These are phyloP conservation scores for Mortierella sp. DNA, from an alignment of 371 early-diverging fungal species.

Conservation along the genomic window DNA sequence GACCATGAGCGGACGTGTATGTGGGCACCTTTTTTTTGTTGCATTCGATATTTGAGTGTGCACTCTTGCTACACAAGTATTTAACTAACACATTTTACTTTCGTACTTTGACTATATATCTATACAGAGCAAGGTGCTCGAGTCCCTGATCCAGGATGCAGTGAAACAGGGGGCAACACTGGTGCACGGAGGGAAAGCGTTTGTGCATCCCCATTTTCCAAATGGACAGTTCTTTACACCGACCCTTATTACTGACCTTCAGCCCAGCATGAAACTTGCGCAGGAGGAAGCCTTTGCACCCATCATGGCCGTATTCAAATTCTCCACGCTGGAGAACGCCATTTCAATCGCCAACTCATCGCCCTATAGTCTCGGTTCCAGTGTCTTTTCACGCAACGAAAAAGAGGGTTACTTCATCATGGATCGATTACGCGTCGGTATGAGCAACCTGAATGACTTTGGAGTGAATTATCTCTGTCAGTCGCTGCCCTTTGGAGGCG, in stretches of 20 bases:
- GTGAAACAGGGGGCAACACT: conserved; percentile 82
- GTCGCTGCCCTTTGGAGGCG: conserved; percentile 87
- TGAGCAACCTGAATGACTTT: conserved; percentile 91
- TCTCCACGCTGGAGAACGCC: conserved; percentile 77
- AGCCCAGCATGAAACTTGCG: conserved; percentile 78
- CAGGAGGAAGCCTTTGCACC: conserved; percentile 87
- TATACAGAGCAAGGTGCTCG: conserved; percentile 23
- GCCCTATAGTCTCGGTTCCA: conserved; percentile 83
- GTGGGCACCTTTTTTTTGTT: background rate
- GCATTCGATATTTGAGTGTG: background rate
- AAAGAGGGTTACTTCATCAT: conserved; percentile 72
- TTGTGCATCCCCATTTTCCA: conserved; percentile 72
- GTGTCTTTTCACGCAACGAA: conserved; percentile 81
- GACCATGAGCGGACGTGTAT: conserved; percentile 74
- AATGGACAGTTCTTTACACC: conserved; percentile 85
- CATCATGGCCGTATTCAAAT: conserved; percentile 84
- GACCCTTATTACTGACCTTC: conserved; percentile 83
- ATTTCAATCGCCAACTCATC: conserved; percentile 78
- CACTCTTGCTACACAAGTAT: too few relatives aligned
- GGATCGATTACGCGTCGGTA: conserved; percentile 76
- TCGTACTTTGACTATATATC: background rate
- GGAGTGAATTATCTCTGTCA: conserved; percentile 89
- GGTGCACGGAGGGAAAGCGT: conserved; percentile 75
- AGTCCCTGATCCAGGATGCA: conserved; percentile 65
- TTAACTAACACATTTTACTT: too few relatives aligned